Evolutionary conservation across 768 basidiomycete species (phyloP).

Genomic region (Hydnomerulius pinastri): DNA sequence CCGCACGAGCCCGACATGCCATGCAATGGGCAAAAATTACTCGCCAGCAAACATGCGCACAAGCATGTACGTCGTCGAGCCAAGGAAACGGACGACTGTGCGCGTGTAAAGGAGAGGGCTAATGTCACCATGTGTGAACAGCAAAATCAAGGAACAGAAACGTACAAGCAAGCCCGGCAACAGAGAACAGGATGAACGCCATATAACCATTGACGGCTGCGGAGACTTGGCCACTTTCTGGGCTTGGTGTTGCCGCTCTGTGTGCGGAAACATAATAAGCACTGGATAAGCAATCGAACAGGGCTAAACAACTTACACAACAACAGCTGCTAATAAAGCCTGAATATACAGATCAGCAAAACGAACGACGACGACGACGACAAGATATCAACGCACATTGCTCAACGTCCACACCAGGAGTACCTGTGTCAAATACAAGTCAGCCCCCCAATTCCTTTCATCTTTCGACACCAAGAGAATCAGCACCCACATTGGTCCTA

Average conservation of each 20-base stretch:
- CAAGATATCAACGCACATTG: conserved; percentile 55
- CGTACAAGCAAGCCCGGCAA: conserved; percentile 86
- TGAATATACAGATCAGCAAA: conserved; percentile 27
- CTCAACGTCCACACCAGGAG: conserved; percentile 87
- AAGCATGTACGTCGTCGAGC: conserved; percentile 80
- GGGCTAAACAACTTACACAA: conserved; percentile 54
- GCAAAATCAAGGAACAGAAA: conserved; percentile 15
- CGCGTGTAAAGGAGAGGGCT: neutral
- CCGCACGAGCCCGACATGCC: neutral
- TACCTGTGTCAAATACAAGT: conserved; percentile 44
- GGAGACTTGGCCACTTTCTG: conserved; percentile 47
- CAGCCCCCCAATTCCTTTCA: conserved; percentile 7
- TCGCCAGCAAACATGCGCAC: conserved; percentile 89
- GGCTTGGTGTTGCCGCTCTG: conserved; percentile 47
- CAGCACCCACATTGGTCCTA: conserved; percentile 70
- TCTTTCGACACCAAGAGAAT: neutral
- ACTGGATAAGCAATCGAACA: neutral
- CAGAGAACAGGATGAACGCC: conserved; percentile 85
- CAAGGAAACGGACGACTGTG: conserved; percentile 81
- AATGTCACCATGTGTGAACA: neutral
- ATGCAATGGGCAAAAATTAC: conserved; percentile 31
- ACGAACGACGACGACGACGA: neutral
- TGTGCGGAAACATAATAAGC: neutral
- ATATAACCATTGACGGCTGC: conserved; percentile 80
- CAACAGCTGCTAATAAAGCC: conserved; percentile 72